phyloP scores from a whole-genome alignment of 106 monocot species.

The Dioscorea zingiberensis region DNA sequence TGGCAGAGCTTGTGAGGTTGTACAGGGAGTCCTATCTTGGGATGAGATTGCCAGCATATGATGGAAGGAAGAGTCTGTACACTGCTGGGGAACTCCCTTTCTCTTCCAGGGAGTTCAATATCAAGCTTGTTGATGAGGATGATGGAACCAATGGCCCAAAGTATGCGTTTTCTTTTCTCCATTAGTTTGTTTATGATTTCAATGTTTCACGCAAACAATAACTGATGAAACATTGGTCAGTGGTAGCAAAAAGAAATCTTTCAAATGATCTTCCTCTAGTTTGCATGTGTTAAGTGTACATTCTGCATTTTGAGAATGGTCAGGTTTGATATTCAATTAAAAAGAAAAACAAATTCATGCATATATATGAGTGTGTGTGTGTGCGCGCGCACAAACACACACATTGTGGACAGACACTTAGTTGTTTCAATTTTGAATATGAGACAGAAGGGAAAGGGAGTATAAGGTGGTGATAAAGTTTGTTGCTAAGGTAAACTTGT shows the following conservation, averaged over 20 bases:
- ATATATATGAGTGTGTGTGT: no score
- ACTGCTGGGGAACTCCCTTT: slow-evolving; percentile 55
- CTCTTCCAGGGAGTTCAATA: slow-evolving; percentile 28
- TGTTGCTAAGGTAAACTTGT: slow-evolving; percentile 13
- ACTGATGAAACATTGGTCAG: no score
- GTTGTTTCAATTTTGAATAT: not conserved
- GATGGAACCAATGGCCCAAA: not conserved
- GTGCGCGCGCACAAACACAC: no score
- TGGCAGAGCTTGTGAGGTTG: slow-evolving; percentile 27
- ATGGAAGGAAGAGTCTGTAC: slow-evolving; percentile 49
- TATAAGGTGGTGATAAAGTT: slow-evolving; percentile 21
- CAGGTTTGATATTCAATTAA: not conserved
- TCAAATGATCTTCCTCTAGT: not conserved
- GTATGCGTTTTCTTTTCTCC: not conserved
- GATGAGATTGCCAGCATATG: slow-evolving; percentile 43
- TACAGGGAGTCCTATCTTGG: slow-evolving; percentile 41
- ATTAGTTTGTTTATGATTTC: not conserved
- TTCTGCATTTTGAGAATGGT: not conserved
- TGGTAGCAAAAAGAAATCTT: no score
- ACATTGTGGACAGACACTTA: no score
- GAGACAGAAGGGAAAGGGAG: slow-evolving; percentile 11
- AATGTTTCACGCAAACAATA: not conserved
- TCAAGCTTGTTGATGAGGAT: slow-evolving; percentile 25
- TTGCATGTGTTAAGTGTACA: not conserved
- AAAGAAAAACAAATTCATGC: not conserved